These are phyloP conservation scores for Kernera saxatilis DNA, from an alignment of 345 rosid genomes.

Conservation along the genomic window DNA sequence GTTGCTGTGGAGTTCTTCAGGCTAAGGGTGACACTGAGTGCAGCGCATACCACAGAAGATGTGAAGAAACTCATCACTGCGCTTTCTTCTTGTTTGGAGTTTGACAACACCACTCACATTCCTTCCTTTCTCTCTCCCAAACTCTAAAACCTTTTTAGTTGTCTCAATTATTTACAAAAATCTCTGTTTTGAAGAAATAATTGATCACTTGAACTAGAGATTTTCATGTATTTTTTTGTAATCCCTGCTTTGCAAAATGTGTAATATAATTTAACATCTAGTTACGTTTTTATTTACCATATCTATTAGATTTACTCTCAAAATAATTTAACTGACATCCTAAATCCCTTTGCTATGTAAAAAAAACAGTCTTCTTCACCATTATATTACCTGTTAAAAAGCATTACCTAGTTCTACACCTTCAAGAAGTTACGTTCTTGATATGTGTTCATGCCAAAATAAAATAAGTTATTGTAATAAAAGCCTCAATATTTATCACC, in stretches of 20 bases:
- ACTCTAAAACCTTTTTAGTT: slow-evolving; percentile 14
- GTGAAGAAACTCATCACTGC: slow-evolving; percentile 65
- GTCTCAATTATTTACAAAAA: background rate
- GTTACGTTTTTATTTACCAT: no score
- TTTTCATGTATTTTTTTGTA: background rate
- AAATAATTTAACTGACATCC: no score
- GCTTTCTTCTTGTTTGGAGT: slow-evolving; percentile 47
- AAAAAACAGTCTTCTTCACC: no score
- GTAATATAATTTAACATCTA: background rate
- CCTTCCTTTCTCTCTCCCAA: slow-evolving; percentile 37
- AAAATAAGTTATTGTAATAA: no score
- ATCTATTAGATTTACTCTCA: no score
- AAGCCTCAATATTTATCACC: no score
- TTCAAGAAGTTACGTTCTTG: no score
- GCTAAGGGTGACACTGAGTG: slow-evolving; percentile 69
- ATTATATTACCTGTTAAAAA: no score
- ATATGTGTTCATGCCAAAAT: no score
- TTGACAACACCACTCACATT: slow-evolving; percentile 32
- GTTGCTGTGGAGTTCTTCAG: slow-evolving; percentile 32
- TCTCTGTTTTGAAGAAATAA: background rate
- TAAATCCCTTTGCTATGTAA: no score
- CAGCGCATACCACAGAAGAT: slow-evolving; percentile 71
- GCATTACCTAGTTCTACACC: no score
- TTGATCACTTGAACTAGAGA: background rate
- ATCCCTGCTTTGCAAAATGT: background rate